Conservation (phyloP, 495 filamentous ascomycete genomes). For the Penicillium ucsense region DNA sequence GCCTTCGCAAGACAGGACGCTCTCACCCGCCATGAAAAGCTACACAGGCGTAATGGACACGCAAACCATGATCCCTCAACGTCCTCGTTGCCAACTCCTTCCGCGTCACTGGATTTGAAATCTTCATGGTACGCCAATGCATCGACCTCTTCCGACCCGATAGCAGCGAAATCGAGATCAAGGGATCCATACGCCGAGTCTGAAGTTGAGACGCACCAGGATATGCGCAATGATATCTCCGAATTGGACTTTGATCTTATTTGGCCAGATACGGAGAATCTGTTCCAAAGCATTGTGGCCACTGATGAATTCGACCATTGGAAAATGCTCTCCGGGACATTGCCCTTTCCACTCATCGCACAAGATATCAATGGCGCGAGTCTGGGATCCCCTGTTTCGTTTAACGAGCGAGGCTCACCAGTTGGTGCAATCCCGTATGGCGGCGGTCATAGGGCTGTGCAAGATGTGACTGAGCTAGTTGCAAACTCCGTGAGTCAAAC, state of each 20-base stretch:
- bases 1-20: slow-evolving; percentile 41
- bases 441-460: slow-evolving; percentile 37
- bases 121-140: slow-evolving; percentile 20
- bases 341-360: slow-evolving; percentile 30
- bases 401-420: slow-evolving; percentile 29
- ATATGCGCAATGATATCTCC: slow-evolving; percentile 17
- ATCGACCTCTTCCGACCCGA: slow-evolving; percentile 11
- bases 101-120: slow-evolving; percentile 15
- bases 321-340: slow-evolving; percentile 36
- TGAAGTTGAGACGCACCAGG: slow-evolving; percentile 8
- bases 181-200: slow-evolving; percentile 18
- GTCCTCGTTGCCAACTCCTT: slow-evolving; percentile 6
- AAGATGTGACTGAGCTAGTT: slow-evolving; percentile 40
- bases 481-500: slow-evolving; percentile 29
- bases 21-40: slow-evolving; percentile 38
- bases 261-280: slow-evolving; percentile 40
- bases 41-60: slow-evolving; percentile 27
- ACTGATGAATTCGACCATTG: slow-evolving; percentile 34
- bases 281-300: slow-evolving; percentile 39
- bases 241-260: slow-evolving; percentile 37
- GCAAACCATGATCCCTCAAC: slow-evolving; percentile 15
- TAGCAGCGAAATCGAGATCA: slow-evolving; percentile 15
- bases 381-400: slow-evolving; percentile 27
- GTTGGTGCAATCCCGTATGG: slow-evolving; percentile 33
- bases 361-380: slow-evolving; percentile 25